A percentile compares a stretch with the other conserved stretches of the same genome.
Conservation (phyloP, 495 filamentous ascomycete species). For the Peziza echinospora region DNA sequence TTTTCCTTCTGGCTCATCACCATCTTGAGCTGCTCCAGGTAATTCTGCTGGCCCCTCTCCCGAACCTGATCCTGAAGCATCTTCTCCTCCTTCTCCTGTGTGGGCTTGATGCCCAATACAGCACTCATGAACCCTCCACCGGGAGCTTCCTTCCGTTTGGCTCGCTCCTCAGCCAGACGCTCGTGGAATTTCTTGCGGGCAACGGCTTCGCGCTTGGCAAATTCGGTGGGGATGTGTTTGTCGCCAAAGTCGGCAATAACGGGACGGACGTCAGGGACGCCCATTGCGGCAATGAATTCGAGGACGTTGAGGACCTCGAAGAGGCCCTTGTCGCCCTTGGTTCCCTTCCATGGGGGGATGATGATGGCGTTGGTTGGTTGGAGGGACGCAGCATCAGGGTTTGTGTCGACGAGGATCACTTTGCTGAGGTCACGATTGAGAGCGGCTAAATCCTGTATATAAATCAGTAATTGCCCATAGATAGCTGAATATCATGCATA, state of each 20-base stretch:
- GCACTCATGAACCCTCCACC: constrained; percentile 39
- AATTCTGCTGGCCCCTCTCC: constrained; percentile 74
- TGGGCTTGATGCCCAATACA: constrained; percentile 54
- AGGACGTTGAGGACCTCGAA: constrained; percentile 83
- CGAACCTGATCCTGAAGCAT: constrained; percentile 85
- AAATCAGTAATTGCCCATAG: constrained; percentile 1
- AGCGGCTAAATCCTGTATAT: constrained; percentile 64
- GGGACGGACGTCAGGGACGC: constrained; percentile 58
- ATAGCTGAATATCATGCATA: not conserved
- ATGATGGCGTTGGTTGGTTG: constrained; percentile 92
- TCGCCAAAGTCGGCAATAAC: constrained; percentile 77
- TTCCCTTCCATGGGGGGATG: constrained; percentile 70
- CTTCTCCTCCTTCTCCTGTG: constrained; percentile 49
- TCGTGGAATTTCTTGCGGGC: constrained; percentile 61
- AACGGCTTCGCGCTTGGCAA: constrained; percentile 65
- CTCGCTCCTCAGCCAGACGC: constrained; percentile 46
- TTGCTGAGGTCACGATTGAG: constrained; percentile 89
- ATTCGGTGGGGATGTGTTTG: constrained; percentile 66
- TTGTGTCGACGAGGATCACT: constrained; percentile 75
- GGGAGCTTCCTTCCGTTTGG: constrained; percentile 28
- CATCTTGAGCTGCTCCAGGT: constrained; percentile 67
- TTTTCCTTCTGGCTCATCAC: constrained; percentile 81
- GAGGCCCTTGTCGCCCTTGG: constrained; percentile 58
- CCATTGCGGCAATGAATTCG: constrained; percentile 90
- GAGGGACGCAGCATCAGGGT: constrained; percentile 50